phyloP scores from a whole-genome alignment of 2,329 filamentous ascomycete genomes.

The Exserohilum rostratum region DNA sequence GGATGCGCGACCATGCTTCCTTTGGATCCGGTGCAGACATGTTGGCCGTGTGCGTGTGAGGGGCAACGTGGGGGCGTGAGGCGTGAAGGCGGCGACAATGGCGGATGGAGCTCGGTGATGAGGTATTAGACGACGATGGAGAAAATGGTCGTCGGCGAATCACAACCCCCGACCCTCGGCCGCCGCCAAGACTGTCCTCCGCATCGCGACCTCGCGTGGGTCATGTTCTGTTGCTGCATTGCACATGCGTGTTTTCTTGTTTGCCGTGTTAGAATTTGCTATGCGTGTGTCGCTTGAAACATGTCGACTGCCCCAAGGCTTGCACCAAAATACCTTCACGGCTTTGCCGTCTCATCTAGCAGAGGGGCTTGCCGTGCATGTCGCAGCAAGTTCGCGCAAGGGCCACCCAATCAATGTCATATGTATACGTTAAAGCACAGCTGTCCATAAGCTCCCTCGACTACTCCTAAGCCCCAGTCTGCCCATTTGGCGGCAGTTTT shows the following conservation, averaged over 20 bases:
- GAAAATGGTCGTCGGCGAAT: conserved; percentile 38
- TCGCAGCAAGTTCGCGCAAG: conserved; percentile 31
- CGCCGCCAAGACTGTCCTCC: conserved; percentile 25
- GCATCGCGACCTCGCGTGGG: conserved; percentile 14
- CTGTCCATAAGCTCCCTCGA: conserved; percentile 43
- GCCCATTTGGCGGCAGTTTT: conserved; percentile 28
- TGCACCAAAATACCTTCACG: background rate
- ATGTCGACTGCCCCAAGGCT: background rate
- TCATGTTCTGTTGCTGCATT: background rate
- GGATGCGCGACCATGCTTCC: conserved; percentile 70
- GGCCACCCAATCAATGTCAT: conserved; percentile 38
- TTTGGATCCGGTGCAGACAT: conserved; percentile 61
- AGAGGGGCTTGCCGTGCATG: conserved; percentile 20
- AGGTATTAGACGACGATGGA: conserved; percentile 32
- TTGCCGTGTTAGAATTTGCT: background rate
- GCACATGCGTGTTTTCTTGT: background rate
- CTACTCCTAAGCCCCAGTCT: conserved; percentile 18
- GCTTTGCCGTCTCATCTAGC: conserved; percentile 15
- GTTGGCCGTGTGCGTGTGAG: conserved; percentile 26
- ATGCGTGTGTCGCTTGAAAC: background rate
- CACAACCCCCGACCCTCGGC: conserved; percentile 24
- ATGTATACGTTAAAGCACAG: conserved; percentile 41
- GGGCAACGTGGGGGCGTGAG: conserved; percentile 42
- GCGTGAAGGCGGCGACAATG: conserved; percentile 32
- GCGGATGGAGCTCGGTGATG: conserved; percentile 33